Evolutionary conservation across 768 basidiomycete species (phyloP).

Genomic region (Macrolepiota fuliginosa): DNA sequence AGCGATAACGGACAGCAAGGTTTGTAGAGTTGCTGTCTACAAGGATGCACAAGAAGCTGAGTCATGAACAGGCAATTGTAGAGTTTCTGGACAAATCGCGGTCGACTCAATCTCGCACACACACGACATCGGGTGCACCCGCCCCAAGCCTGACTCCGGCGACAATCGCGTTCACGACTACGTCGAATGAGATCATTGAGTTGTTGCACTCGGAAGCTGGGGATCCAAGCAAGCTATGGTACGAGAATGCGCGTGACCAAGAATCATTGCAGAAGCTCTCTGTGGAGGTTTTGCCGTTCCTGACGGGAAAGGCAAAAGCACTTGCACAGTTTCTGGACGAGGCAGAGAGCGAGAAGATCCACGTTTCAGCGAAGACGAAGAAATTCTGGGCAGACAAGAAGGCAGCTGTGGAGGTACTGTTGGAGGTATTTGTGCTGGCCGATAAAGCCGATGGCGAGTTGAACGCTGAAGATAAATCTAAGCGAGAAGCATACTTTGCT

Average conservation of each 20-base stretch:
- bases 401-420: constrained; percentile 36
- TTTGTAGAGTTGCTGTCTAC: constrained; percentile 21
- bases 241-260: constrained; percentile 57
- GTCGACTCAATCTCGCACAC: constrained; percentile 61
- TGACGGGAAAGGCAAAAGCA: constrained; percentile 47
- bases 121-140: constrained; percentile 69
- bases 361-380: constrained; percentile 61
- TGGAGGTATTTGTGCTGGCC: constrained; percentile 46
- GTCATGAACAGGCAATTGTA: constrained; percentile 55
- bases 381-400: constrained; percentile 60
- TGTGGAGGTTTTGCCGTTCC: constrained; percentile 32
- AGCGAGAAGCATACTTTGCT: constrained; percentile 49
- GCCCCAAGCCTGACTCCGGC: constrained; percentile 78
- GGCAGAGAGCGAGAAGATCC: constrained; percentile 43
- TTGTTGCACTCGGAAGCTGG: constrained; percentile 62
- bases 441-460: constrained; percentile 38
- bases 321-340: constrained; percentile 51
- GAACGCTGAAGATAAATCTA: constrained; percentile 33
- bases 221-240: constrained; percentile 59
- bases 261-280: constrained; percentile 50
- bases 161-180: constrained; percentile 66
- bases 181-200: constrained; percentile 50
- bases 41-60: not conserved
- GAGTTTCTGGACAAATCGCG: constrained; percentile 85
- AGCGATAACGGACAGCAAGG: constrained; percentile 74